phyloP scores from a whole-genome alignment of 495 filamentous ascomycete species.

The Parathielavia hyrcaniae region DNA sequence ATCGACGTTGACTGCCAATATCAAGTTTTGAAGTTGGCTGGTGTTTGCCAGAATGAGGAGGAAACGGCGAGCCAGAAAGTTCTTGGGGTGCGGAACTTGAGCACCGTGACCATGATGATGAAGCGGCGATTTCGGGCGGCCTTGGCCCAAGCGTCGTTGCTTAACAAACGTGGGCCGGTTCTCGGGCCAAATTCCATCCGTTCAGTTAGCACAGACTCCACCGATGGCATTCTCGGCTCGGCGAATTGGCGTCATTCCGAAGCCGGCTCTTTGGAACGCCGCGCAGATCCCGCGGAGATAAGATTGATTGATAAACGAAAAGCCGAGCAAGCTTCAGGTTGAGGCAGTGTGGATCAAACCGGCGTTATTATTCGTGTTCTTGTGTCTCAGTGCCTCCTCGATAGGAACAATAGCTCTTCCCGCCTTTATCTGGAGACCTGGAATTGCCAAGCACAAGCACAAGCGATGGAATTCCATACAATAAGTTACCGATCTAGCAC shows the following conservation, averaged over 20 bases:
- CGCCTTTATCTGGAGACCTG: too few relatives aligned
- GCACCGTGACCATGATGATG: constrained; percentile 30
- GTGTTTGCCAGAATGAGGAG: constrained; percentile 3
- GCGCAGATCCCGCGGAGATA: constrained; percentile 30
- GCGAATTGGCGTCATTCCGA: constrained; percentile 27
- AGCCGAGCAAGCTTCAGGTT: constrained; percentile 12
- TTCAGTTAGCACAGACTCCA: constrained; percentile 17
- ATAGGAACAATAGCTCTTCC: neutral
- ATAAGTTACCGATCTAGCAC: too few relatives aligned
- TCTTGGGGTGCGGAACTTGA: constrained; percentile 32
- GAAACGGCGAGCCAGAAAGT: constrained; percentile 17
- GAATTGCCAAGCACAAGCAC: too few relatives aligned
- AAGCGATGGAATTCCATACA: too few relatives aligned
- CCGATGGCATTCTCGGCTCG: too few relatives aligned
- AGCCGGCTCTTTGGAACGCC: constrained; percentile 26
- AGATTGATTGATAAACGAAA: constrained; percentile 36
- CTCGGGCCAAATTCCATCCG: too few relatives aligned
- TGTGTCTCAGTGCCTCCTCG: too few relatives aligned
- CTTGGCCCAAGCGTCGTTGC: constrained; percentile 21
- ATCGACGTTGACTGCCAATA: constrained; percentile 7
- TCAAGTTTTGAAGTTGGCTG: constrained; percentile 6
- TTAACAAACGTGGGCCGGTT: constrained; percentile 19
- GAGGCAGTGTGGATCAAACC: too few relatives aligned
- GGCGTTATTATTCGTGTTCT: too few relatives aligned
- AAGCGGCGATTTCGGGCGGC: constrained; percentile 26